phyloP scores from a whole-genome alignment of 257 asterid species.

The Nicotiana paniculata region DNA sequence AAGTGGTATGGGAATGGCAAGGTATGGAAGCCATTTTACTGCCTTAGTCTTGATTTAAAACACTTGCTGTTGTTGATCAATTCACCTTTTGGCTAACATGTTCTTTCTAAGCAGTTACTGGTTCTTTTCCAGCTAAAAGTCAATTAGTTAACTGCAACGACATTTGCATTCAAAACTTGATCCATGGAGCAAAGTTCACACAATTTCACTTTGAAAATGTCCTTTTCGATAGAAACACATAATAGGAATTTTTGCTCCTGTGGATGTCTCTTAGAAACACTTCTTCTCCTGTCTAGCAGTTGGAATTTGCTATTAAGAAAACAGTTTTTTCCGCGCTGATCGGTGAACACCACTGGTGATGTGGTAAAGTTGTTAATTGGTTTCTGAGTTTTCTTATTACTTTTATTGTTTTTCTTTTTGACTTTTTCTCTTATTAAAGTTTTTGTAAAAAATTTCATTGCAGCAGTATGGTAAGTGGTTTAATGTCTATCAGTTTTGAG shows the following conservation, averaged over 20 bases:
- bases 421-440: not conserved
- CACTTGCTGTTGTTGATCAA: not conserved
- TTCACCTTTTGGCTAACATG: not conserved
- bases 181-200: not conserved
- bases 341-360: not conserved
- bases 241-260: not conserved
- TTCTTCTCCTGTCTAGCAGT: not conserved
- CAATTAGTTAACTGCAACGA: not conserved
- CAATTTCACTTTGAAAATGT: not conserved
- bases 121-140: not conserved
- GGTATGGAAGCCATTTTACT: slow-evolving; percentile 33
- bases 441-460: not conserved
- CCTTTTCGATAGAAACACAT: not conserved
- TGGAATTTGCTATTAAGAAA: not conserved
- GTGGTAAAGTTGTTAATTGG: not conserved
- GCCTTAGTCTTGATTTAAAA: not conserved
- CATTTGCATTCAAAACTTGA: not conserved
- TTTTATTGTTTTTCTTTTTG: not conserved
- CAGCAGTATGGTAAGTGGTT: not conserved
- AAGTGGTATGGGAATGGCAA: slow-evolving; percentile 99
- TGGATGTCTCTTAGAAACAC: not conserved
- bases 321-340: not conserved
- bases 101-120: not conserved
- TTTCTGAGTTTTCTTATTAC: not conserved
- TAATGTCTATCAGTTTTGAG: too few species aligned